Conservation (phyloP, 805 yeast species). For the Candida maris region DNA sequence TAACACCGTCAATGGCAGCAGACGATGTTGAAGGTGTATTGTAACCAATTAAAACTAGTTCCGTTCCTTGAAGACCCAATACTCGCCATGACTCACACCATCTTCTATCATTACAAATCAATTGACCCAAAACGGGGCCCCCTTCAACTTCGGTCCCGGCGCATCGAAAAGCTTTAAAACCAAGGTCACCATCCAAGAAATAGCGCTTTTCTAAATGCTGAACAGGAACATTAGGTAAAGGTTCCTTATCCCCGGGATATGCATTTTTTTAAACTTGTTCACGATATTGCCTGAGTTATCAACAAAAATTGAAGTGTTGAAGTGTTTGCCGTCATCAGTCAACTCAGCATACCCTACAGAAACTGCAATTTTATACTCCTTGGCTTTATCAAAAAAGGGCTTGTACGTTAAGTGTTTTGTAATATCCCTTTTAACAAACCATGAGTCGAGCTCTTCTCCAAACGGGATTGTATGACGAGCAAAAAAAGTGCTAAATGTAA, state of each 20-base stretch:
- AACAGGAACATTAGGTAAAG: conserved; percentile 25
- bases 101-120: conserved; percentile 38
- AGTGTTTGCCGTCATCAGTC: conserved; percentile 36
- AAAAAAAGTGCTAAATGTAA: conserved; percentile 21
- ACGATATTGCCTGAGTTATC: conserved; percentile 31
- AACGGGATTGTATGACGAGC: conserved; percentile 32
- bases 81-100: conserved; percentile 40
- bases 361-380: conserved; percentile 27
- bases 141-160: conserved; percentile 14
- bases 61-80: conserved; percentile 37
- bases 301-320: conserved; percentile 33
- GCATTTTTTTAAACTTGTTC: conserved; percentile 36
- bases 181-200: conserved; percentile 33
- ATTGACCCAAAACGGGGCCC: conserved; percentile 32
- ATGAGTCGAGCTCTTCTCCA: conserved; percentile 32
- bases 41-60: conserved; percentile 33
- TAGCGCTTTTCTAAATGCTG: conserved; percentile 37
- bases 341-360: conserved; percentile 37
- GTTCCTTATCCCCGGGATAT: conserved; percentile 36
- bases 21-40: conserved; percentile 29
- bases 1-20: conserved; percentile 1
- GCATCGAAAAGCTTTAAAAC: conserved; percentile 32
- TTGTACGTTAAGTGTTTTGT: conserved; percentile 22
- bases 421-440: conserved; percentile 36
- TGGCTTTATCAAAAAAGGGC: conserved; percentile 37